Evolutionary conservation across 2,329 filamentous ascomycete genomes (phyloP).

Genomic region (Tolypocladium endophyticum): DNA sequence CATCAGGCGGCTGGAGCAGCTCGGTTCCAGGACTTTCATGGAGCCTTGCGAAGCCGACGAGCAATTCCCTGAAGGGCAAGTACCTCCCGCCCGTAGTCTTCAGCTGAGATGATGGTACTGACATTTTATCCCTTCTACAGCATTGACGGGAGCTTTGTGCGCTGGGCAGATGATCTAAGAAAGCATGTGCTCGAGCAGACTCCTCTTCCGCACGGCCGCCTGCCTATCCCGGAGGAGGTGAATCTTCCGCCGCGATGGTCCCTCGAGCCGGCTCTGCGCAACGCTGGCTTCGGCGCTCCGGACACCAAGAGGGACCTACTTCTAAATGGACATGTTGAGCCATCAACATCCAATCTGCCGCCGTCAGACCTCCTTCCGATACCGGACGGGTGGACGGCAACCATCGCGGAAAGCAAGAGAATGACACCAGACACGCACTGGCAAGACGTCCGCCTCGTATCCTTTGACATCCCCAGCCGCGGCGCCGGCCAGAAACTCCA

Average conservation of each 20-base stretch:
- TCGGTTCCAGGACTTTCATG: slow-evolving; percentile 70
- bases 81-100: slow-evolving; percentile 4
- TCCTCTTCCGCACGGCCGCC: slow-evolving; percentile 55
- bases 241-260: slow-evolving; percentile 64
- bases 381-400: slow-evolving; percentile 43
- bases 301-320: too few species aligned
- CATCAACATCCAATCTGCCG: slow-evolving; percentile 12
- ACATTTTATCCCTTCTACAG: slow-evolving; percentile 29
- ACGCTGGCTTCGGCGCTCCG: neutral
- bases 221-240: slow-evolving; percentile 63
- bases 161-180: slow-evolving; percentile 63
- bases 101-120: neutral
- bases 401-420: slow-evolving; percentile 54
- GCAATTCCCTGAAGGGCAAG: slow-evolving; percentile 81
- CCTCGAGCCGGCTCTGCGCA: slow-evolving; percentile 15
- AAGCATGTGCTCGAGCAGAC: slow-evolving; percentile 54
- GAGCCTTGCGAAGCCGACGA: slow-evolving; percentile 83
- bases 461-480: slow-evolving; percentile 36
- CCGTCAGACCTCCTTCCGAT: slow-evolving; percentile 39
- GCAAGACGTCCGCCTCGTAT: slow-evolving; percentile 86
- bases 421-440: slow-evolving; percentile 71
- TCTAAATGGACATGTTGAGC: slow-evolving; percentile 6
- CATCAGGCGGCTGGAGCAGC: slow-evolving; percentile 69
- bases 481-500: slow-evolving; percentile 12
- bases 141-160: slow-evolving; percentile 70